Conservation (phyloP, 2,329 filamentous ascomycete genomes). For the Fusarium sp. region DNA sequence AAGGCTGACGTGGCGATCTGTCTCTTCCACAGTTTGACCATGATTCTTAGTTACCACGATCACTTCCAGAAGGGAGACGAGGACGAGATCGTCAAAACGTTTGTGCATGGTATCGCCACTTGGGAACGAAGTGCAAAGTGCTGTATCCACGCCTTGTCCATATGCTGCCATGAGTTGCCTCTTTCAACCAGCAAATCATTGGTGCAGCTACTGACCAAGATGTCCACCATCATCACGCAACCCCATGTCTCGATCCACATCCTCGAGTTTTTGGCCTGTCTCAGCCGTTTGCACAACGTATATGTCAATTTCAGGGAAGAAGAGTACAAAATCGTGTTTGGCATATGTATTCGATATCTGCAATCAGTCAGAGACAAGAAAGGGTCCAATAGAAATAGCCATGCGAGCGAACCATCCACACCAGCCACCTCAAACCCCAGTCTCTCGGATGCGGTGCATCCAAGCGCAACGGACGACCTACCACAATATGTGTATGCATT, state of each 20-base stretch:
- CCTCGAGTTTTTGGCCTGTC: slow-evolving; percentile 90
- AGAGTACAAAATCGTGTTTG: slow-evolving; percentile 93
- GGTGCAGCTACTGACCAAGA: slow-evolving; percentile 87
- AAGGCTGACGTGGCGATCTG: slow-evolving; percentile 91
- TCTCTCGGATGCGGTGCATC: slow-evolving; percentile 38
- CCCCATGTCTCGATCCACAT: slow-evolving; percentile 93
- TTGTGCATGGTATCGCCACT: slow-evolving; percentile 83
- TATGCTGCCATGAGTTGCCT: slow-evolving; percentile 95
- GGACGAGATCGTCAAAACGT: slow-evolving; percentile 87
- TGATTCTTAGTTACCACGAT: slow-evolving; percentile 89
- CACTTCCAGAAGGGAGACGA: slow-evolving; percentile 86
- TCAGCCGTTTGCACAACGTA: slow-evolving; percentile 84
- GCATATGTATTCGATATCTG: slow-evolving; percentile 92
- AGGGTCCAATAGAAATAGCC: slow-evolving; percentile 59
- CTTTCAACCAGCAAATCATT: slow-evolving; percentile 86
- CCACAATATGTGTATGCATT: slow-evolving; percentile 94
- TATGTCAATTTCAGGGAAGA: slow-evolving; percentile 91
- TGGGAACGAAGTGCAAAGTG: slow-evolving; percentile 89
- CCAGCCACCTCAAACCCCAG: slow-evolving; percentile 36
- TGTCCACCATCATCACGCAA: slow-evolving; percentile 96
- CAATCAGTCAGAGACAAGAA: slow-evolving; percentile 83
- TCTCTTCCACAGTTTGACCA: slow-evolving; percentile 85
- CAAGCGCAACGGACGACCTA: slow-evolving; percentile 71
- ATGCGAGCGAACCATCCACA: slow-evolving; percentile 56
- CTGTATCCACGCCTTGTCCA: slow-evolving; percentile 93